phyloP scores from a whole-genome alignment of 1,139 yeast species.

The Pneumocystis oryctolagi region DNA sequence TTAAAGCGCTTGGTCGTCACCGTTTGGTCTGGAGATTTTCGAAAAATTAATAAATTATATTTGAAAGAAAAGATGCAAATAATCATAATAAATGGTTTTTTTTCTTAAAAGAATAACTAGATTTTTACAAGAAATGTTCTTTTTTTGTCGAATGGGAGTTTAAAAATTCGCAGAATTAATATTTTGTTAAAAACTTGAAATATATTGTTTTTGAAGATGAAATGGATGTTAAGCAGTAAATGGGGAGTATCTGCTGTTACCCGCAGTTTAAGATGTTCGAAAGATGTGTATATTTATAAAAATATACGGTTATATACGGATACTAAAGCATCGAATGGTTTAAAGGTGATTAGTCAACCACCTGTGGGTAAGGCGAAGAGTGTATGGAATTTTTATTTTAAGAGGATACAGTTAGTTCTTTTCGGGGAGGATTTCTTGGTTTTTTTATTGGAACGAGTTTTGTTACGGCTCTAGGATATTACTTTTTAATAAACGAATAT shows the following conservation, averaged over 20 bases:
- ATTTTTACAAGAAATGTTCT: background rate
- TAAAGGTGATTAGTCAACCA: background rate
- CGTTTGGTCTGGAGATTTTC: background rate
- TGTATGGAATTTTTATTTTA: background rate
- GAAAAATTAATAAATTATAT: background rate
- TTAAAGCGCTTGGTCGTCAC: too few relatives aligned
- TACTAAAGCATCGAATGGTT: background rate
- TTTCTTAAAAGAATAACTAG: background rate
- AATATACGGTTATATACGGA: background rate
- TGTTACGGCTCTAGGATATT: conserved; percentile 9
- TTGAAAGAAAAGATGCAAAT: background rate
- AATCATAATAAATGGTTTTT: background rate
- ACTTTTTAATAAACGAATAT: conserved; percentile 9
- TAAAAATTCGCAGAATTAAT: background rate
- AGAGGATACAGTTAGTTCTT: background rate
- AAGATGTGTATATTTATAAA: background rate
- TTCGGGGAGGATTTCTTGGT: conserved; percentile 3
- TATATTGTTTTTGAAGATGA: background rate
- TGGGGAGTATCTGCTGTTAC: background rate
- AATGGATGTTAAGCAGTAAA: background rate
- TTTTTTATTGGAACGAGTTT: conserved; percentile 11
- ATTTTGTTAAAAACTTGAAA: background rate
- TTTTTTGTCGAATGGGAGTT: background rate
- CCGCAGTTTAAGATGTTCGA: background rate
- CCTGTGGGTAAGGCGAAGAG: background rate